Percentiles rank a stretch among this genome's conserved stretches.
phyloP scores from a whole-genome alignment of 2,329 filamentous ascomycete genomes.

The Ascochyta koolunga region DNA sequence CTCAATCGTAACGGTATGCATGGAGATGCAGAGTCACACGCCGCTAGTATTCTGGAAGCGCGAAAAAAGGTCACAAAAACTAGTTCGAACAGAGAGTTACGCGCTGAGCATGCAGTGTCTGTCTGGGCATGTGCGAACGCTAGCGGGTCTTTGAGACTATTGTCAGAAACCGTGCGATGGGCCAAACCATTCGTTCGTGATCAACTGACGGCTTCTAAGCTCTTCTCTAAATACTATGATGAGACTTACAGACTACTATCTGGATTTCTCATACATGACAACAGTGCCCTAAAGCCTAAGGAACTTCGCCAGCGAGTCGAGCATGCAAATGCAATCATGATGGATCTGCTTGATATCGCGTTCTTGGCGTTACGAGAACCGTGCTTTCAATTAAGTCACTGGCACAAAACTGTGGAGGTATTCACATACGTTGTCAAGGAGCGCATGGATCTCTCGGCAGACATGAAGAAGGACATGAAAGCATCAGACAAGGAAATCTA shows the following conservation, averaged over 20 bases:
- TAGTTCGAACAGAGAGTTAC: conserved; percentile 33
- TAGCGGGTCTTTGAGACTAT: conserved; percentile 40
- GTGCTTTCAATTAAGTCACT: conserved; percentile 35
- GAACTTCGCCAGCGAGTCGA: conserved; percentile 26
- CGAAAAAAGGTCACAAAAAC: conserved; percentile 28
- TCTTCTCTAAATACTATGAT: conserved; percentile 29
- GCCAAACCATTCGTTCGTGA: conserved; percentile 47
- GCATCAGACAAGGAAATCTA: conserved; percentile 25
- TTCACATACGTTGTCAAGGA: conserved; percentile 19
- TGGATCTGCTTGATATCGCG: conserved; percentile 37
- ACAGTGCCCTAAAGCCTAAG: neutral
- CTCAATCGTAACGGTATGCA: conserved; percentile 12
- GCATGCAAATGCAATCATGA: conserved; percentile 38
- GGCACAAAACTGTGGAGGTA: conserved; percentile 33
- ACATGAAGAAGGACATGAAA: conserved; percentile 14
- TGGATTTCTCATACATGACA: conserved; percentile 14
- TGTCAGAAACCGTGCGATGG: conserved; percentile 44
- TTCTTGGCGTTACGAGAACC: conserved; percentile 41
- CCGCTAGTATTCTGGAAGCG: conserved; percentile 17
- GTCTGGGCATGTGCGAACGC: conserved; percentile 39
- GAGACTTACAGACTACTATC: conserved; percentile 36
- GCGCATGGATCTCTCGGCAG: conserved; percentile 19
- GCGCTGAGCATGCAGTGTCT: conserved; percentile 37
- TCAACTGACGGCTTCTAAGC: conserved; percentile 26
- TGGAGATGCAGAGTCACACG: conserved; percentile 20